These are phyloP conservation scores for Aspergillus unguis DNA, from an alignment of 2,329 filamentous ascomycete species.

Conservation along the genomic window DNA sequence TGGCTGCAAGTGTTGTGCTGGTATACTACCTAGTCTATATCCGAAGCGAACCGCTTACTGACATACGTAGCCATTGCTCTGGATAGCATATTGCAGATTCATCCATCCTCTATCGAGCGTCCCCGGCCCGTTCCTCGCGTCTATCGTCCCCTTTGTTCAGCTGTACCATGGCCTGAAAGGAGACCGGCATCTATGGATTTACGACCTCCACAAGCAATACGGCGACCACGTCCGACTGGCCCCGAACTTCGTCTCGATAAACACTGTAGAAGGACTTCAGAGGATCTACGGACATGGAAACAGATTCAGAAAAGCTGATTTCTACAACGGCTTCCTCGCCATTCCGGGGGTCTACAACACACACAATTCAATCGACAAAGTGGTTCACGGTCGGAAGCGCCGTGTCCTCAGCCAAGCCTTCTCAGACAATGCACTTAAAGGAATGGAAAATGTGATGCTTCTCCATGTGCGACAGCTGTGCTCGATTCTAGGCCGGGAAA, in stretches of 20 bases:
- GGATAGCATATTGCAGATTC: constrained; percentile 34
- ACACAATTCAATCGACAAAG: constrained; percentile 68
- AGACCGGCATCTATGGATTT: constrained; percentile 70
- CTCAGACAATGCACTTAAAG: constrained; percentile 62
- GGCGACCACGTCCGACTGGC: constrained; percentile 69
- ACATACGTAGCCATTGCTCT: constrained; percentile 13
- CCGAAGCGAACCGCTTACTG: neutral
- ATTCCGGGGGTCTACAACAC: constrained; percentile 64
- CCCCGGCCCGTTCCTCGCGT: constrained; percentile 30
- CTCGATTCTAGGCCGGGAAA: constrained; percentile 27
- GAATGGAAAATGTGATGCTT: constrained; percentile 66
- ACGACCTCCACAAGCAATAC: constrained; percentile 67
- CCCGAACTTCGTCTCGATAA: constrained; percentile 74
- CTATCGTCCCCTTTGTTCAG: constrained; percentile 50
- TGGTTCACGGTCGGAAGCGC: constrained; percentile 66
- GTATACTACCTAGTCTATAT: neutral
- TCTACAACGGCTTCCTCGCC: constrained; percentile 70
- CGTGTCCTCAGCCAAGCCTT: constrained; percentile 71
- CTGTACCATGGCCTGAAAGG: constrained; percentile 73
- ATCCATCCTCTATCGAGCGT: constrained; percentile 34
- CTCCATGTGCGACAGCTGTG: constrained; percentile 66
- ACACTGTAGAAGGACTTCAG: constrained; percentile 59
- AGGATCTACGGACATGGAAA: constrained; percentile 44
- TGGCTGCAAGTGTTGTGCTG: neutral
- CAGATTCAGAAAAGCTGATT: constrained; percentile 58